Evolutionary conservation across 2,329 filamentous ascomycete species (phyloP), one percentile per base, ranked within the genome.

Genomic region (Apiospora malaysiana): DNA sequence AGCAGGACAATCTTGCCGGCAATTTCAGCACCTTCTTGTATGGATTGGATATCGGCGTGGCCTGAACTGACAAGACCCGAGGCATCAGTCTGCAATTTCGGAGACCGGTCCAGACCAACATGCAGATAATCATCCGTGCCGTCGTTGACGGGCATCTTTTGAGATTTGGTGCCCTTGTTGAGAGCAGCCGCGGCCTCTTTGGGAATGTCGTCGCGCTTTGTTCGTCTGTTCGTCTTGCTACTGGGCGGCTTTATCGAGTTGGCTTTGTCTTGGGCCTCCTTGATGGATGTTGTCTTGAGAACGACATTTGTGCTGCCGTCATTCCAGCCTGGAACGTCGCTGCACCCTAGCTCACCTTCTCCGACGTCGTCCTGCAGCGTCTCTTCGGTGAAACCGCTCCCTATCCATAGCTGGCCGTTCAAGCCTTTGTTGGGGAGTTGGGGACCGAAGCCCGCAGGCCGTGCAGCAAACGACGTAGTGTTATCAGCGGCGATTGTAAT

Each of bases 401-500:
- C 95, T 70, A 97, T 93, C 95, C 95, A 98, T 68, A 99, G 85
- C 79, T 95, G 93, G 21, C 94, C 95, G 78, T 93, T 97, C 74
- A 98, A 83, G 37, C 96, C 95, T 71, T 88, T 90, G 16, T 85
- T 81, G 0, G 93, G 93, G 49, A 99, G 84, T 49, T 89, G 84
- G 5, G 96, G 94, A 0, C 96, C 96, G 83, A 98, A 99, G 49
- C 94, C 95, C 69, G 96, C 96, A 72, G 96, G 96, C 67, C 96
- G 89, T 59, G 96, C 95, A 70, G 97, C 87, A 83, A 99, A 99
- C 76, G 97, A 97, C 16, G 96, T 99, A 75, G 94, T 97, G 82
- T 99, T 99, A 82, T 99, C 96, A 82, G 98, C 94, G 78, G 95
- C 97, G 73, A 99, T 88, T 81, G 94, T 97, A 80, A 99, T 98